A percentile compares a stretch with the other conserved stretches of the same genome.
These are phyloP conservation scores for Diplocarpon mali DNA, from an alignment of 2,329 filamentous ascomycete species.

Conservation along the genomic window DNA sequence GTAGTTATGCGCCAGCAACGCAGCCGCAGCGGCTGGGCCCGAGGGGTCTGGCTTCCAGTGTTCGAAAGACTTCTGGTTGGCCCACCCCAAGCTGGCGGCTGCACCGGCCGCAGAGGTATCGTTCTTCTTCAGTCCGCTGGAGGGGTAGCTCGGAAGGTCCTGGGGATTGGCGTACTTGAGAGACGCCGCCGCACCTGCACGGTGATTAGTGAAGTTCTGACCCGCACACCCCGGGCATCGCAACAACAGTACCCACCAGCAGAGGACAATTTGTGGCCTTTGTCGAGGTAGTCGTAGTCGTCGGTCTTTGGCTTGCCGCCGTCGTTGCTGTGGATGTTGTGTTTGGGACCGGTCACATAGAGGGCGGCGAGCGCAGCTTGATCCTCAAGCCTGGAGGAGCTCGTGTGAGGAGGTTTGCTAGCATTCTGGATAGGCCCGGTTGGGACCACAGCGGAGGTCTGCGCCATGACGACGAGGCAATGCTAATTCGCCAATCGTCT, in stretches of 20 bases:
- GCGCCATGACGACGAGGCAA: conserved; percentile 8
- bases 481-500: background rate
- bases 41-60: conserved; percentile 54
- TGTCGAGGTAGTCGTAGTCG: conserved; percentile 30
- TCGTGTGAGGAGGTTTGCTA: conserved; percentile 14
- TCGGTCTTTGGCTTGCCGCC: conserved; percentile 5
- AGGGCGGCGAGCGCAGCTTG: conserved; percentile 50
- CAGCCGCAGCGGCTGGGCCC: conserved; percentile 49
- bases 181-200: conserved; percentile 44
- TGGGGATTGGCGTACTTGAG: conserved; percentile 62
- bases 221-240: background rate
- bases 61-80: conserved; percentile 53
- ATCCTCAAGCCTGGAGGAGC: conserved; percentile 28
- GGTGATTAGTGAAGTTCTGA: conserved; percentile 8
- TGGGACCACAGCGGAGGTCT: conserved; percentile 5
- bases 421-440: conserved; percentile 12
- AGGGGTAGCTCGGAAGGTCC: conserved; percentile 66
- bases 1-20: conserved; percentile 47
- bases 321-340: conserved; percentile 10
- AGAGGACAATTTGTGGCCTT: conserved; percentile 44
- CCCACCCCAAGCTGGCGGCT: conserved; percentile 64
- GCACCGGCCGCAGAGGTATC: conserved; percentile 52
- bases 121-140: conserved; percentile 45
- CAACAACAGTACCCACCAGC: conserved; percentile 35
- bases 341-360: conserved; percentile 33